phyloP scores from a whole-genome alignment of 208 protist genomes.

The Leishmania turanica region DNA sequence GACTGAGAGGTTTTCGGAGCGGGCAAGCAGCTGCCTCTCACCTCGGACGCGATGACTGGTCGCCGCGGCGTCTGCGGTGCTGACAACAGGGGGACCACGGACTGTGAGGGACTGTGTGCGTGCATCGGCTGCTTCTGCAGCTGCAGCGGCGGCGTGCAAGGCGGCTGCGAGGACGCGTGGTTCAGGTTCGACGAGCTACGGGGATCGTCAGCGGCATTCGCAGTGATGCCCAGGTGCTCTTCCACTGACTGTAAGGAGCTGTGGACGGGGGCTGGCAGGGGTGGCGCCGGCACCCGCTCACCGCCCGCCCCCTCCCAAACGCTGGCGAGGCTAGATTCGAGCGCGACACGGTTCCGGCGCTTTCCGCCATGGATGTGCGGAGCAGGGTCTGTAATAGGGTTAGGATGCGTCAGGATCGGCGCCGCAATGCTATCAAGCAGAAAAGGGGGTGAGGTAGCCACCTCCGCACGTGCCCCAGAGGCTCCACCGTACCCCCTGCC shows the following conservation, averaged over 20 bases:
- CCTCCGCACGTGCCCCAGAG: not conserved
- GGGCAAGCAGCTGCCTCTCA: not conserved
- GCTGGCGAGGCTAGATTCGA: not conserved
- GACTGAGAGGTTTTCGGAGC: not conserved
- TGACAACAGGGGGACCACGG: not conserved
- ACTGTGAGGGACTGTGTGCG: not conserved
- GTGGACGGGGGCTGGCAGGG: too few species aligned
- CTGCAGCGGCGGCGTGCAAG: not conserved
- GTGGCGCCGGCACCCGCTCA: not conserved
- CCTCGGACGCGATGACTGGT: not conserved
- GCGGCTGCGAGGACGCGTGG: not conserved
- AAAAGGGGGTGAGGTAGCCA: not conserved
- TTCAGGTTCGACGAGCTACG: not conserved
- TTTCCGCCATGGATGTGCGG: constrained; percentile 1
- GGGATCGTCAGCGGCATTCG: not conserved
- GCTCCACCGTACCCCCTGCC: not conserved
- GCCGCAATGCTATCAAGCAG: not conserved
- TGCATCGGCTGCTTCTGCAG: not conserved
- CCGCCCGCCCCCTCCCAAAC: not conserved
- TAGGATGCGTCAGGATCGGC: not conserved
- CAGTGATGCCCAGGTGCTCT: not conserved
- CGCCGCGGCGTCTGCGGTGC: constrained; percentile 6
- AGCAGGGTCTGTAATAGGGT: constrained; percentile 1
- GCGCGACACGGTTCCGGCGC: not conserved
- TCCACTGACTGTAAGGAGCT: not conserved